Percentiles rank a stretch among this genome's conserved stretches.
Evolutionary conservation across 1,139 yeast species (phyloP).

Genomic region (Yamadazyma diddensiae): DNA sequence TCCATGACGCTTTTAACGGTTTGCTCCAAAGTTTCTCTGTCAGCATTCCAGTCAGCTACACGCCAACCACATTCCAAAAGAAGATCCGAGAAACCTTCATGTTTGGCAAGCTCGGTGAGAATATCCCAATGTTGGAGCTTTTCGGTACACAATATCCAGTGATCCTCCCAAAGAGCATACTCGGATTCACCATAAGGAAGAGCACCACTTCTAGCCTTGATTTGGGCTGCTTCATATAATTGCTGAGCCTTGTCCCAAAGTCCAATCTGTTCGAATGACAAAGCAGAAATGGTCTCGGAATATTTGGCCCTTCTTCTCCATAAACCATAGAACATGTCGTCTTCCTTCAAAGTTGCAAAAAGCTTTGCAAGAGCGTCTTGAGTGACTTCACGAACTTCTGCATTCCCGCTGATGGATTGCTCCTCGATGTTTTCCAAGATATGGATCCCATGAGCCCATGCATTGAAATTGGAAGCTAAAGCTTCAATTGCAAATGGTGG

Average conservation of each 20-base stretch:
- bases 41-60: constrained; percentile 97
- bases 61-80: constrained; percentile 98
- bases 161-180: constrained; percentile 97
- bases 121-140: constrained; percentile 98
- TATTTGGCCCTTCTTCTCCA: constrained; percentile 97
- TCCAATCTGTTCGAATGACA: constrained; percentile 93
- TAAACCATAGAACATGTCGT: constrained; percentile 94
- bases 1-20: constrained; percentile 96
- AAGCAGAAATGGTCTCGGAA: constrained; percentile 86
- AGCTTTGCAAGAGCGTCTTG: constrained; percentile 89
- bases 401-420: constrained; percentile 62
- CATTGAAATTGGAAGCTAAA: constrained; percentile 79
- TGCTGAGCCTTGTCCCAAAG: constrained; percentile 94
- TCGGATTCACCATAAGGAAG: constrained; percentile 95
- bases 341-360: constrained; percentile 86
- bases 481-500: constrained; percentile 96
- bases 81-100: constrained; percentile 94
- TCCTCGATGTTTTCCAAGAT: constrained; percentile 75
- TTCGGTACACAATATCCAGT: constrained; percentile 97
- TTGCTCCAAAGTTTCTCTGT: constrained; percentile 90
- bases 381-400: constrained; percentile 78
- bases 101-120: constrained; percentile 92
- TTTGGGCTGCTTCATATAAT: constrained; percentile 94
- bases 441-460: constrained; percentile 89
- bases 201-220: constrained; percentile 93